Evolutionary conservation across 73 alveolate genomes (phyloP), one percentile per base, ranked within the genome.

Genomic region (Paramecium octaurelia): DNA sequence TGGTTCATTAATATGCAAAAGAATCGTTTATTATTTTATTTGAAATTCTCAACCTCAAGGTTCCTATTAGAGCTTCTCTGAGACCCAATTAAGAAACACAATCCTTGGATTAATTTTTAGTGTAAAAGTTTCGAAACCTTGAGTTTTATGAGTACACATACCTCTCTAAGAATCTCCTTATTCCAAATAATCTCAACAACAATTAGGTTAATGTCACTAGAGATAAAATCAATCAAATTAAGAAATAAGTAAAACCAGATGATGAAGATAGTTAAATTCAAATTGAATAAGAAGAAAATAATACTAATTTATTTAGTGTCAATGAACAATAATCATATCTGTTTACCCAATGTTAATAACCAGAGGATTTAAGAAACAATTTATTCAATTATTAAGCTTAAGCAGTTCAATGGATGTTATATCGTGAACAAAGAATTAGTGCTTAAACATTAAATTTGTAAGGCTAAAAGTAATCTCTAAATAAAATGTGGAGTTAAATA

Each of bases 401-500:
- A 46, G 94, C 92, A 16, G 34, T 89, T 8, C 10, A 77, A 20
- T 89, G 94, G 94, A 89, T 89, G 94, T 58, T 89, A n/a, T 89
- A 71, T 83, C 76, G 75, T 23, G 94, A 89, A 89, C 27, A 64
- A 14, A 59, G 44, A 16, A 18, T 71, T 12, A 40, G 29, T 48
- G 94, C 92, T 20, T 54, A 77, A 10, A 38, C 46, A 44, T 59
- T 83, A 24, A 83, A 89, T 46, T 6, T 89, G 6, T 4, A 70
- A 20, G 36, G 46, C 12, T 36, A 46, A 16, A 57, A 38, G 0
- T 36, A 60, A 27, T 1, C 12, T 23, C 40, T 89, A 2, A 89
- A 89, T 89, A 58, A 71, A 43, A 70, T 89, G 80, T 89, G 94
- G 94, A 29, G 92, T 89, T 36, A 89, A 44, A 40, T 70, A 16